Conservation (phyloP, 2,329 filamentous ascomycete species). For the Sporothrix dimorphospora region DNA sequence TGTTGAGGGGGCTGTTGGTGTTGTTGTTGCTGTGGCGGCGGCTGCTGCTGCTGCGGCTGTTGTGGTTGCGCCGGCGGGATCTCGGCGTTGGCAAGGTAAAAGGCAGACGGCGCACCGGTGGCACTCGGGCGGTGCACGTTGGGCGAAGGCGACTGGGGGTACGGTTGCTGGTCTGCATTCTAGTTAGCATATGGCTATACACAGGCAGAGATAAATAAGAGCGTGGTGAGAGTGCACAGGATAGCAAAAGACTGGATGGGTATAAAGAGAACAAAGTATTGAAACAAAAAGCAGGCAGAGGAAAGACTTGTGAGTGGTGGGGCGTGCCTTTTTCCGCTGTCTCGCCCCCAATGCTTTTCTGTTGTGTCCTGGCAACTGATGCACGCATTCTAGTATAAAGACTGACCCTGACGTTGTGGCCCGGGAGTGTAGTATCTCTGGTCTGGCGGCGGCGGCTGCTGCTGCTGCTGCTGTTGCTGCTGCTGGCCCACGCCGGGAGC, state of each 20-base stretch:
- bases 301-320: background rate
- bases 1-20: constrained; percentile 18
- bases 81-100: constrained; percentile 36
- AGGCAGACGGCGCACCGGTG: constrained; percentile 38
- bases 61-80: constrained; percentile 45
- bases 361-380: background rate
- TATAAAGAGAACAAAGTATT: background rate
- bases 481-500: constrained; percentile 49
- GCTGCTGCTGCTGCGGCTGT: constrained; percentile 22
- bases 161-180: constrained; percentile 47
- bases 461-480: constrained; percentile 28
- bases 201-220: background rate
- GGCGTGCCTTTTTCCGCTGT: constrained; percentile 17
- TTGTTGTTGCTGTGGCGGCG: constrained; percentile 17
- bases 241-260: background rate
- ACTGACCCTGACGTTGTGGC: constrained; percentile 44
- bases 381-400: constrained; percentile 24
- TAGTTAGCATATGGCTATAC: constrained; percentile 10
- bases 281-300: constrained; percentile 6
- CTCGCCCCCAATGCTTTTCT: constrained; percentile 9
- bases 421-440: constrained; percentile 69
- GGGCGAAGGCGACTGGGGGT: constrained; percentile 55
- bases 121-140: constrained; percentile 59
- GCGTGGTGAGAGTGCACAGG: background rate
- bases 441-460: constrained; percentile 49